Base-by-base conservation (phyloP, 1,284 basidiomycete genomes). In the Ganoderma resinaceum region DNA sequence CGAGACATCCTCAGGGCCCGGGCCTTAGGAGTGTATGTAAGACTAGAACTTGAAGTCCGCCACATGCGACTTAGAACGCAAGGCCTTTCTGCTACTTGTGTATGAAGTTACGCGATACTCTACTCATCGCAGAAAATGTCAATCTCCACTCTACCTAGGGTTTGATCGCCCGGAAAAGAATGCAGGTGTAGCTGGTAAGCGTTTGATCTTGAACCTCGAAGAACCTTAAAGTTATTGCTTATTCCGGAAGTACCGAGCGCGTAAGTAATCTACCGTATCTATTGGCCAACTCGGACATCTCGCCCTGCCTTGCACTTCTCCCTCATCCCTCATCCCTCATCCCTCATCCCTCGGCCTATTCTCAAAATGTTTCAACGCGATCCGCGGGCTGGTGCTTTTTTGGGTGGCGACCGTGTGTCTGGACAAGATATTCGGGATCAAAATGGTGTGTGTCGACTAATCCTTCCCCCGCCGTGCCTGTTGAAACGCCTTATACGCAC, bases 401-500 rank as follows among this genome's bases (percentile, higher is more conserved):
- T 98, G 57, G 97, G 97, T 70, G 97, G 97, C 52, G 94, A 97
- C 82, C 89, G 97, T 78, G 91, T 97, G 42, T 94, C 95, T 76
- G 97, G 97, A 12, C 95, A 97, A 78, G 97, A 98, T 81, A 95
- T 99, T 68, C 90, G 97, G 71, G 96, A 98, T 84, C 96, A 98
- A 83, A 97, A 97, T 91, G 95, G 95, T 95, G 71, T 74, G 85
- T 74, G 85, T 78, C 52, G 23, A 43, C 6, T 12, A n/a, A 46
- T 33, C 40, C n/a, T 29, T 18, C 16, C 46, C 38, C 31, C 18
- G 49, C 7, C 40, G n/a, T 60, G 26, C 5, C 23, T 62, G 38
- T 61, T 66, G 46, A 66, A 62, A 62, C 35, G 42, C 65, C 59
- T 9, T 60, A 61, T 18, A 46, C 38, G 40, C 57, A 40, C 52